Evolutionary conservation across 176 grass and related monocot species (phyloP).

Genomic region (Raddia distichophylla): DNA sequence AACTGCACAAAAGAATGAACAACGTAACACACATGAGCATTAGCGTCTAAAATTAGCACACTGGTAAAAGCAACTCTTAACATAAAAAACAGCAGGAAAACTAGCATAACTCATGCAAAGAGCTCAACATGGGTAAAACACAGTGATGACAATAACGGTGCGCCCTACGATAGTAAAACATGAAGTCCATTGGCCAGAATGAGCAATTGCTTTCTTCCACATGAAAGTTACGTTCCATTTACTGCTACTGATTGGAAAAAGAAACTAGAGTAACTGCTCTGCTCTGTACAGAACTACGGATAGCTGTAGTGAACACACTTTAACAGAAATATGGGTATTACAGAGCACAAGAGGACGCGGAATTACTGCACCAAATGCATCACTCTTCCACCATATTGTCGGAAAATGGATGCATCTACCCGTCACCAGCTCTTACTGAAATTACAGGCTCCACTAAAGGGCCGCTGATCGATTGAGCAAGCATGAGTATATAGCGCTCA

Average conservation of each 20-base stretch:
- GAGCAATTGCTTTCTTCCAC: background rate
- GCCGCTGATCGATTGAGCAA: background rate
- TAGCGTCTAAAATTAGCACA: background rate
- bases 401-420: background rate
- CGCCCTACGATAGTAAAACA: background rate
- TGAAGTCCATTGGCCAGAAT: background rate
- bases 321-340: background rate
- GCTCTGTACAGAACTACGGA: background rate
- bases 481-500: background rate
- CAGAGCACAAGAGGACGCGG: background rate
- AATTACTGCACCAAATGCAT: background rate
- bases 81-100: background rate
- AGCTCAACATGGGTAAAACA: background rate
- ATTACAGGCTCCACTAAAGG: background rate
- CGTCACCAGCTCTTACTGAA: background rate
- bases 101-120: background rate
- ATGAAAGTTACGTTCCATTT: background rate
- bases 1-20: constrained; percentile 48
- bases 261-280: background rate
- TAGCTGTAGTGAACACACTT: background rate
- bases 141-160: background rate
- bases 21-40: background rate
- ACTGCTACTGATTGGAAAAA: background rate
- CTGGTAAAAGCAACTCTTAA: background rate
- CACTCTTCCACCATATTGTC: background rate